Evolutionary conservation across 129 eudicot genomes (phyloP).

Genomic region (Flaveria trinervia): DNA sequence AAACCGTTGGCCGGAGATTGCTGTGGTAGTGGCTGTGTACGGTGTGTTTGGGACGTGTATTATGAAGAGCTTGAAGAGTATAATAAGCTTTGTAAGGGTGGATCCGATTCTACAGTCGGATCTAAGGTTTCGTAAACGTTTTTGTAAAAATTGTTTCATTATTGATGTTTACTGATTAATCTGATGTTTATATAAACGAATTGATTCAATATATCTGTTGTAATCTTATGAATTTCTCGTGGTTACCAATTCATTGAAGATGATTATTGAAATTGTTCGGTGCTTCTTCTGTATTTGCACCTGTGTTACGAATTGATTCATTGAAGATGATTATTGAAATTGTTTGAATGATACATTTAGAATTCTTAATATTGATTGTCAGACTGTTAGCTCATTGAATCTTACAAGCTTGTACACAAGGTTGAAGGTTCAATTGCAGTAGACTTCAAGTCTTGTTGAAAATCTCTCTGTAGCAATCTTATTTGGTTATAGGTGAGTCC

Average conservation of each 20-base stretch:
- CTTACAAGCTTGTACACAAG: neutral
- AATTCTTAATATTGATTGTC: neutral
- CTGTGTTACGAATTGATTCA: neutral
- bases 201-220: conserved; percentile 11
- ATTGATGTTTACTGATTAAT: neutral
- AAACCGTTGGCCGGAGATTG: conserved; percentile 92
- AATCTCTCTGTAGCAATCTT: neutral
- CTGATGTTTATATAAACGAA: conserved; percentile 13
- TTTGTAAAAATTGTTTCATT: conserved; percentile 7
- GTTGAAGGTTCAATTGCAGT: neutral
- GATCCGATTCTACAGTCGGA: conserved; percentile 31
- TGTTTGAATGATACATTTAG: neutral
- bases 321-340: neutral
- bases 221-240: neutral
- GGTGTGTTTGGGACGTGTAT: conserved; percentile 88
- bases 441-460: neutral
- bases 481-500: neutral
- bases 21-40: conserved; percentile 90
- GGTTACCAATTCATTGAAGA: too few species aligned
- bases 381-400: neutral
- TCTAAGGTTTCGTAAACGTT: conserved; percentile 31
- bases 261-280: too few species aligned
- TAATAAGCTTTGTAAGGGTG: conserved; percentile 39
- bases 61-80: conserved; percentile 81
- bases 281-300: too few species aligned